A percentile compares a stretch with the other conserved stretches of the same genome.
Evolutionary conservation across 1,284 basidiomycete species (phyloP).

Genomic region (Ganoderma multipileum): DNA sequence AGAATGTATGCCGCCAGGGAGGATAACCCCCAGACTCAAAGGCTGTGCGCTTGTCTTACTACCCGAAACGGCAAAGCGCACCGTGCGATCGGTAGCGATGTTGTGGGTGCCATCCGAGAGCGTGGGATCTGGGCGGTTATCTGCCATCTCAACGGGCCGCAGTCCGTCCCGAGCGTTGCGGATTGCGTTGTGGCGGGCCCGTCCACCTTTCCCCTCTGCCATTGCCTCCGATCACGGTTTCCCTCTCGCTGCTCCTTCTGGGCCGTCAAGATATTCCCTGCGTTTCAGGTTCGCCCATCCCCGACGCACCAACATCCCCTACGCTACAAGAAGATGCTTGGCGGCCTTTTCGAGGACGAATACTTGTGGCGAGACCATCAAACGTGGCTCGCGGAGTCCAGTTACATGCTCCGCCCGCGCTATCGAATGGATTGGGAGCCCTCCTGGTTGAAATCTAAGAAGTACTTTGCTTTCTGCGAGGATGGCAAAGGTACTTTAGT

Average conservation of each 20-base stretch:
- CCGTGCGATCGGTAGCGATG: neutral
- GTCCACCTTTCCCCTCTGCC: too few species aligned
- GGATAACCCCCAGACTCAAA: neutral
- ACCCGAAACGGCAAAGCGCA: neutral
- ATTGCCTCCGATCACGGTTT: neutral
- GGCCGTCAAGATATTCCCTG: neutral
- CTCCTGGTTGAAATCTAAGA: conserved; percentile 18
- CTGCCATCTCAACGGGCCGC: neutral
- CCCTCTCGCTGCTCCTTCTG: neutral
- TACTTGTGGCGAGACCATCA: conserved; percentile 20
- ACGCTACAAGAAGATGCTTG: neutral
- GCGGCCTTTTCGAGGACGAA: conserved; percentile 5
- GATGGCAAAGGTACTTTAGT: conserved; percentile 12
- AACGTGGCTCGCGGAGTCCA: conserved; percentile 22
- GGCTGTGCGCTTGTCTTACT: neutral
- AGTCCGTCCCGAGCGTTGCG: too few species aligned
- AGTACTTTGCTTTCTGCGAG: conserved; percentile 8
- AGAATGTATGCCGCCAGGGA: neutral
- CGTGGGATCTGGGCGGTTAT: neutral
- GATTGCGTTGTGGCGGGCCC: too few species aligned
- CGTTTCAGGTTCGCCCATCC: neutral
- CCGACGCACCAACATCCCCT: neutral
- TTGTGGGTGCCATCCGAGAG: neutral
- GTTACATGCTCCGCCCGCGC: conserved; percentile 29
- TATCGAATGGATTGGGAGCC: conserved; percentile 27